Evolutionary conservation across 2,329 filamentous ascomycete genomes (phyloP).

Genomic region (Fusarium nurragi): DNA sequence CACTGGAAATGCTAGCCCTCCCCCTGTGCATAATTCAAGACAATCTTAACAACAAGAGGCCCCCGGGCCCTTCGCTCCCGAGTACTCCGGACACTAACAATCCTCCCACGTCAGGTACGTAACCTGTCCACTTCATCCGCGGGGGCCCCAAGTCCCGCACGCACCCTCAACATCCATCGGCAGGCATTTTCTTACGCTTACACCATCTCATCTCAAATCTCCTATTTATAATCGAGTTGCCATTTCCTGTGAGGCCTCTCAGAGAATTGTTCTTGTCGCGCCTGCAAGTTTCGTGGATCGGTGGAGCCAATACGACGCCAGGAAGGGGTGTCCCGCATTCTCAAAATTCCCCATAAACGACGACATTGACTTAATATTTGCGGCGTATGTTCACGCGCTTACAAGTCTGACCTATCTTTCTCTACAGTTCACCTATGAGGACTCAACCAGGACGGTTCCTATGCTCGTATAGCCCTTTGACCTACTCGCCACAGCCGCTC

Average conservation of each 20-base stretch:
- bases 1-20: not conserved
- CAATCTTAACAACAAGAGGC: not conserved
- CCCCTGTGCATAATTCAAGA: not conserved
- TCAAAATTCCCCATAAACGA: constrained; percentile 35
- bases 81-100: constrained; percentile 40
- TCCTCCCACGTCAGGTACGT: constrained; percentile 23
- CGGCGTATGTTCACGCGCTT: constrained; percentile 31
- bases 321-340: constrained; percentile 37
- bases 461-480: constrained; percentile 24
- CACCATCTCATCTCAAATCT: constrained; percentile 16
- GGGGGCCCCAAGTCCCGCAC: constrained; percentile 38
- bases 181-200: constrained; percentile 16
- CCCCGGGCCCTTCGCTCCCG: constrained; percentile 1
- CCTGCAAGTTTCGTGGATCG: constrained; percentile 9
- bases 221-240: constrained; percentile 10
- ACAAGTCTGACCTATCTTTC: constrained; percentile 16
- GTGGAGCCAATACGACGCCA: constrained; percentile 35
- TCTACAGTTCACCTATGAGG: constrained; percentile 38
- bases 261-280: constrained; percentile 4
- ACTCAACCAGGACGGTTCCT: constrained; percentile 28
- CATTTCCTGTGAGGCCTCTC: not conserved
- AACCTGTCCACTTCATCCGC: constrained; percentile 32
- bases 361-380: constrained; percentile 34
- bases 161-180: constrained; percentile 17
- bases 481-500: constrained; percentile 7